Evolutionary conservation across 2,329 filamentous ascomycete species (phyloP), one percentile per base, ranked within the genome.

Genomic region (Cercospora canescens): DNA sequence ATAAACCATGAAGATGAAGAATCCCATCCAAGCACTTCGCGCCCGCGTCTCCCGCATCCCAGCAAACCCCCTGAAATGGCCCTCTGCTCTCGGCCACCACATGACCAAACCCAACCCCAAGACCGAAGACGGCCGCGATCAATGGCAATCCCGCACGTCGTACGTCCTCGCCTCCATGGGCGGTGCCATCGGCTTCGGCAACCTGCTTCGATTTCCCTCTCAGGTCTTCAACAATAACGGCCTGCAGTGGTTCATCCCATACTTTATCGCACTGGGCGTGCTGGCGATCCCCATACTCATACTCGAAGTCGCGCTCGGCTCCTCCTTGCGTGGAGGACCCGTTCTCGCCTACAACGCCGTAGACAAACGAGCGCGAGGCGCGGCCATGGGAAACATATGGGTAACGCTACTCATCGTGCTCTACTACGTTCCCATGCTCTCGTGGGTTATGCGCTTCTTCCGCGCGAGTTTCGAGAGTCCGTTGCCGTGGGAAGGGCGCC

Each of bases 401-500:
- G 80, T 87, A 60, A 82, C 83, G 50, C 84, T 84, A 60, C 77
- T 87, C 39, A 84, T 87, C 18, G 82, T 82, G 0, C 81, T 84
- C 2, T 87, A 87, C 71, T 87, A 86, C 59, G 84, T 83, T 1
- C 83, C 85, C 64, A 87, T 85, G 62, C 73, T 87, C 18, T 83
- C 85, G 0, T 87, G 85, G 85, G 86, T 86, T 64, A 86, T 87
- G 84, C 81, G 79, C 64, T 87, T 87, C 71, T 87, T 87, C 69
- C 82, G 85, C 3, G 79, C 83, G 66, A 86, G 84, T 3, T 87
- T 87, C 71, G 79, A 74, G 3, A 86, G 79, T 54, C 84, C 85
- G 0, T 74, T 87, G 6, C 85, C 86, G 0, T 87, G 86, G 86
- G 78, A 82, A 30, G 79, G 77, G 26, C 76, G 81, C 0, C 32